phyloP scores from a whole-genome alignment of 768 basidiomycete genomes.

The Kockovaella imperatae region DNA sequence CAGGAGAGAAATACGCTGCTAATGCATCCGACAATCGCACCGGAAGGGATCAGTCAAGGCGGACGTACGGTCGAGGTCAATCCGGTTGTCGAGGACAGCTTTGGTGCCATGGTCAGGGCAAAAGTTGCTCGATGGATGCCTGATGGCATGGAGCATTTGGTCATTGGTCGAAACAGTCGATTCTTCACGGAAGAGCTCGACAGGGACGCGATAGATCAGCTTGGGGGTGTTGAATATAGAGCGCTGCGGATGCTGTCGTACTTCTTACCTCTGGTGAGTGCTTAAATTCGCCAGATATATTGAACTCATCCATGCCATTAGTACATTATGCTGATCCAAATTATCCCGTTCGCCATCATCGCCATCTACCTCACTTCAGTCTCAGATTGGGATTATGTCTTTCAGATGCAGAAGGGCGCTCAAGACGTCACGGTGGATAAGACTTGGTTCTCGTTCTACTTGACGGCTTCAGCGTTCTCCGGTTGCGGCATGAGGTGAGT shows the following conservation, averaged over 20 bases:
- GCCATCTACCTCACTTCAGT: constrained; percentile 35
- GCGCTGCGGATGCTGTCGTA: constrained; percentile 33
- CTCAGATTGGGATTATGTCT: constrained; percentile 18
- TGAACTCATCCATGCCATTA: constrained; percentile 2
- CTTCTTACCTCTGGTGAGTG: constrained; percentile 25
- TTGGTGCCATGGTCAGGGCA: constrained; percentile 7
- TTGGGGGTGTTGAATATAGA: constrained; percentile 39
- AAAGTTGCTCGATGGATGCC: constrained; percentile 35
- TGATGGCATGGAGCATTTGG: constrained; percentile 22
- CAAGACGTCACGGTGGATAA: constrained; percentile 26
- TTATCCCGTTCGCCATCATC: constrained; percentile 32
- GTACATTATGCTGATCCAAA: constrained; percentile 30
- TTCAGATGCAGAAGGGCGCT: constrained; percentile 11
- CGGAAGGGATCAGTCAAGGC: no score
- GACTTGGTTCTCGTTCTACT: constrained; percentile 30
- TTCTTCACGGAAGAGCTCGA: constrained; percentile 40
- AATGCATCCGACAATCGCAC: no score
- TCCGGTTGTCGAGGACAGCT: no score
- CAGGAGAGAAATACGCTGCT: no score
- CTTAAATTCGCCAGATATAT: not conserved
- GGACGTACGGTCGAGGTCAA: no score
- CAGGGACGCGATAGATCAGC: constrained; percentile 34
- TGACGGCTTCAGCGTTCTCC: constrained; percentile 20
- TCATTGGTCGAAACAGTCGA: constrained; percentile 35
- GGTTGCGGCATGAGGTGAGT: constrained; percentile 31